phyloP scores from a whole-genome alignment of 164 flowering plant species.

The Cinnamomum micranthum region DNA sequence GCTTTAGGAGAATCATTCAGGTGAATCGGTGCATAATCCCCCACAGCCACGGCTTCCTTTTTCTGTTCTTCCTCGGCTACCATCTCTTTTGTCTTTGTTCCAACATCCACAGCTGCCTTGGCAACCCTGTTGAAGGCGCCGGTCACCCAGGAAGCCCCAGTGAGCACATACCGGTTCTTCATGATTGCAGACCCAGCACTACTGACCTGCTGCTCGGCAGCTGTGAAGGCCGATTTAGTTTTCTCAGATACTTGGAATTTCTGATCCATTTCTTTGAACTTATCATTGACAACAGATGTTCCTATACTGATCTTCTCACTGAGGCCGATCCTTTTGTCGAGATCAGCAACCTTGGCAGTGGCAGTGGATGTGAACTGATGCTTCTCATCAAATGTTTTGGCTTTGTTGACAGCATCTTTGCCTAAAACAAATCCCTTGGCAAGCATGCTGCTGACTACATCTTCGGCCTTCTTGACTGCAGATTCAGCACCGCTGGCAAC shows the following conservation, averaged over 20 bases:
- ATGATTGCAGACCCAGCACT: slow-evolving; percentile 87
- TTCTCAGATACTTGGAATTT: slow-evolving; percentile 91
- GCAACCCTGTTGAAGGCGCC: slow-evolving; percentile 79
- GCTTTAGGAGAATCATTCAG: slow-evolving; percentile 50
- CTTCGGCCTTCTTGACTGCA: slow-evolving; percentile 83
- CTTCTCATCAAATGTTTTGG: slow-evolving; percentile 83
- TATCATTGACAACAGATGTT: slow-evolving; percentile 65
- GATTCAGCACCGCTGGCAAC: slow-evolving; percentile 49
- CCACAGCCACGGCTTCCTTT: slow-evolving; percentile 50
- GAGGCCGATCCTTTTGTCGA: slow-evolving; percentile 83
- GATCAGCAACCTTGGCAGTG: slow-evolving; percentile 72
- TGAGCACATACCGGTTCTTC: slow-evolving; percentile 75
- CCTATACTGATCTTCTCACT: slow-evolving; percentile 73
- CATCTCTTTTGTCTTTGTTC: slow-evolving; percentile 81
- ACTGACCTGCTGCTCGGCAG: slow-evolving; percentile 78
- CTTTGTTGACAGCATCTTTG: slow-evolving; percentile 76
- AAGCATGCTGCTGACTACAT: slow-evolving; percentile 83
- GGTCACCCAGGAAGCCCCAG: slow-evolving; percentile 77
- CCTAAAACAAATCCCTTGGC: slow-evolving; percentile 87
- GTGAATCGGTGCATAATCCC: slow-evolving; percentile 58
- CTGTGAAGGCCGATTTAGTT: slow-evolving; percentile 82
- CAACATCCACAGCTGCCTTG: slow-evolving; percentile 89
- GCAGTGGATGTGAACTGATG: slow-evolving; percentile 81
- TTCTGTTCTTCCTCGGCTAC: slow-evolving; percentile 63
- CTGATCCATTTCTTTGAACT: slow-evolving; percentile 82